Evolutionary conservation across 768 basidiomycete genomes (phyloP).

Genomic region (Russula brevipes): DNA sequence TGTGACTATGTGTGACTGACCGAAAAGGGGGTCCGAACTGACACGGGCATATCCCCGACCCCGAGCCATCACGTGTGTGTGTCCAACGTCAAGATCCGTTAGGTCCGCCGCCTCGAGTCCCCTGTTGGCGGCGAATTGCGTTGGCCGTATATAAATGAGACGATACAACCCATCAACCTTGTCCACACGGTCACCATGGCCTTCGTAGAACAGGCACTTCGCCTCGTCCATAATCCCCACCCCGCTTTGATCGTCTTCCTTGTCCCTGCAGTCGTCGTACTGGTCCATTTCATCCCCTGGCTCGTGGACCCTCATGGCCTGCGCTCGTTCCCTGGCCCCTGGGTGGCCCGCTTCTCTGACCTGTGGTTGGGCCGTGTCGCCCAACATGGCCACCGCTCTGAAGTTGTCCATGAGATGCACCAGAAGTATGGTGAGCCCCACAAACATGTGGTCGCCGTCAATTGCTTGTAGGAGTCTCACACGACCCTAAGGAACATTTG

Average conservation of each 20-base stretch:
- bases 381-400: slow-evolving; percentile 34
- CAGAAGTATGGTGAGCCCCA: slow-evolving; percentile 36
- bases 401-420: slow-evolving; percentile 38
- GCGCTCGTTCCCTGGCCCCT: slow-evolving; percentile 39
- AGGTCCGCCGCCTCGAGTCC: no score
- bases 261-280: slow-evolving; percentile 24
- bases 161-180: background rate
- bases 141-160: background rate
- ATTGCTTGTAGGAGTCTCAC: background rate
- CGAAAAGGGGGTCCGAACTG: no score
- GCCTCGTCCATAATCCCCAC: background rate
- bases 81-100: no score
- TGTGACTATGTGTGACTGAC: no score
- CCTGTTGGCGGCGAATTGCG: no score
- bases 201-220: background rate
- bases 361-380: slow-evolving; percentile 38
- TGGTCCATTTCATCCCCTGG: slow-evolving; percentile 35
- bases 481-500: slow-evolving; percentile 33
- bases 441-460: background rate
- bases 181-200: slow-evolving; percentile 1
- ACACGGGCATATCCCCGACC: no score
- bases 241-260: slow-evolving; percentile 1
- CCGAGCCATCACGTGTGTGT: no score
- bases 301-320: slow-evolving; percentile 32
- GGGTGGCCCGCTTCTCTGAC: slow-evolving; percentile 35